Evolutionary conservation across 1,284 basidiomycete species (phyloP), one percentile per base, ranked within the genome.

Genomic region (Apiotrichum mycotoxinovorans): DNA sequence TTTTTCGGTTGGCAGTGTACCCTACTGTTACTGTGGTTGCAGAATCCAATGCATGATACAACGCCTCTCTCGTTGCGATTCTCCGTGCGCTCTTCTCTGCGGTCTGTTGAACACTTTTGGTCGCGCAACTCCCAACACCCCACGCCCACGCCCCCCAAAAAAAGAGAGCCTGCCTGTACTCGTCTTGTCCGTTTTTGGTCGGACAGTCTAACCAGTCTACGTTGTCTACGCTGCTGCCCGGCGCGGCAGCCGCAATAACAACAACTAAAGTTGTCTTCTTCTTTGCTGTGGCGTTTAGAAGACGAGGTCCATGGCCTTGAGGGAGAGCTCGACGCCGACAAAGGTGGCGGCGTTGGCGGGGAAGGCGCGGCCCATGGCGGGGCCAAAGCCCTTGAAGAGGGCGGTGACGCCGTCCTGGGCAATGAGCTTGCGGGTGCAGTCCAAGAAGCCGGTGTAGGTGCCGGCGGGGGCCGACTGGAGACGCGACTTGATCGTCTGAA

Each of bases 401-500:
- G 95, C 94, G 40, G 80, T 81, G 25, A 89, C 80, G 48, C 96
- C 96, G 76, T 98, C 94, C 58, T 82, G 83, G n/a, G 90, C 89
- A 64, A 98, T 88, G 5, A 93, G 91, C 79, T 97, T 91, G 53
- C 87, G 81, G 33, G 88, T 85, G 72, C 96, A 99, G 76, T 99
- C 96, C 59, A 97, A 67, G 73, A 98, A 85, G 40, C 96, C 93
- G 47, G 85, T 86, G 80, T 98, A 99, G 15, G 93, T 97, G 26
- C 96, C 96, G 5, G 87, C 86, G 23, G 94, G 93, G 27, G 96
- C 95, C n/a, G 91, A 92, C 79, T 99, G 96, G 51, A 98, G 82
- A 58, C 96, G 84, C 40, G 93, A 97, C 83, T 99, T 99, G 73
- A 98, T 80, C 30, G 93, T 12, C 30, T 30, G 30, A 12, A 30